Evolutionary conservation across 495 filamentous ascomycete genomes (phyloP), one percentile per base, ranked within the genome.

Genomic region (Penicillium pulvis): DNA sequence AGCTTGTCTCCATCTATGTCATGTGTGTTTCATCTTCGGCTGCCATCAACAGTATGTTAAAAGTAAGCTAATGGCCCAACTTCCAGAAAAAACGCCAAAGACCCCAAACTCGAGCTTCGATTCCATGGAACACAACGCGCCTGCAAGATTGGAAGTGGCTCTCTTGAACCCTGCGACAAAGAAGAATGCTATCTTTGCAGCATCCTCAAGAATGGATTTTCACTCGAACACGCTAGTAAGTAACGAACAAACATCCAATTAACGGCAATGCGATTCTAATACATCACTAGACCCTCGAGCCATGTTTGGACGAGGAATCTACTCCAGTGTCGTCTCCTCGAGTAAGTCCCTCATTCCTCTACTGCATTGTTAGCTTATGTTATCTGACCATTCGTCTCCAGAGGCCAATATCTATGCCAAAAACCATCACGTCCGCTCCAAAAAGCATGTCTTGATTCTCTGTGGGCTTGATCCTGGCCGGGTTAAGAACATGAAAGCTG

Each of bases 81-180:
- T 47, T 47, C 6, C 24, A 47, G 45, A 9, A 47, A 26, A 16
- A 16, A 47, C 16, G 10, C 20, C 6, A 47, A 47, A 47, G 20
- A 28, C 45, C 45, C 45, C 20, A 20, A 47, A 11, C 45, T 47
- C 9, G 1, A 47, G 24, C 45, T 47, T 47, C 45, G 45, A 4
- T 47, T 47, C 23, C 45, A 47, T 47, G 45, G 45, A 47, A 47
- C 45, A 11, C 45, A 16, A 28, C 45, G 45, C 6, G 45, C 45
- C 19, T 47, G 45, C 23, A 28, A 11, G 8, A 47, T 47, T 28
- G 45, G 45, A 14, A 47, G 20, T 47, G 12, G 20, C 23, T 28
- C 45, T 47, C 23, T 47, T 28, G 45, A 47, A 26, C 45, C 20
- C 2, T 47, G 45, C 30, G 45, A 47, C 23, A 47, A 47, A 6